These are phyloP conservation scores for Calendula officinalis DNA, from an alignment of 129 eudicot genomes.

Conservation along the genomic window DNA sequence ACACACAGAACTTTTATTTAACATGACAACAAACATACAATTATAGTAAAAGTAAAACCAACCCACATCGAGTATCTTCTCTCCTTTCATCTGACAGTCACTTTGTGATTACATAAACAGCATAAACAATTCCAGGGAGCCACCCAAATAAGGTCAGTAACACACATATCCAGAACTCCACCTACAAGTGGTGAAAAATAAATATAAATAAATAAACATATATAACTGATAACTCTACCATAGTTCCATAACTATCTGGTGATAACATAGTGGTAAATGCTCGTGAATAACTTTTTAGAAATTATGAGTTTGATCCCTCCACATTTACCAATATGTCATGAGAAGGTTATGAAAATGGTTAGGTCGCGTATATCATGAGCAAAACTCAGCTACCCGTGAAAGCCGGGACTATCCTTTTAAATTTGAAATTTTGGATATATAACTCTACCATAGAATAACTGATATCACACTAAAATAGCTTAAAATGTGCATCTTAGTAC, in stretches of 20 bases:
- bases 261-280: not conserved
- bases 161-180: slow-evolving; percentile 1
- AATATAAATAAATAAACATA: not conserved
- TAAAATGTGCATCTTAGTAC: not conserved
- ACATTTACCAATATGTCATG: no score
- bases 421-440: not conserved
- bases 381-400: no score
- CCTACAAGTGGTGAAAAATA: not conserved
- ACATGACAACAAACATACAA: no score
- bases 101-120: slow-evolving; percentile 1
- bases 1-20: no score
- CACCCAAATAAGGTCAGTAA: not conserved
- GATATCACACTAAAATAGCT: not conserved
- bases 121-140: not conserved
- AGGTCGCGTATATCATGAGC: no score
- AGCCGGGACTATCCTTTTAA: no score
- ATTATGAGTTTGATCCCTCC: not conserved
- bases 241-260: not conserved
- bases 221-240: not conserved
- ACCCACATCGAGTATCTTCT: no score
- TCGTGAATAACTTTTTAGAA: not conserved
- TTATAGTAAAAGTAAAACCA: no score
- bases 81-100: not conserved
- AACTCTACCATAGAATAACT: not conserved
- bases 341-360: no score